These are phyloP conservation scores for Gamsiella multidivaricata DNA, from an alignment of 192 early-diverging fungal genomes.

Conservation along the genomic window DNA sequence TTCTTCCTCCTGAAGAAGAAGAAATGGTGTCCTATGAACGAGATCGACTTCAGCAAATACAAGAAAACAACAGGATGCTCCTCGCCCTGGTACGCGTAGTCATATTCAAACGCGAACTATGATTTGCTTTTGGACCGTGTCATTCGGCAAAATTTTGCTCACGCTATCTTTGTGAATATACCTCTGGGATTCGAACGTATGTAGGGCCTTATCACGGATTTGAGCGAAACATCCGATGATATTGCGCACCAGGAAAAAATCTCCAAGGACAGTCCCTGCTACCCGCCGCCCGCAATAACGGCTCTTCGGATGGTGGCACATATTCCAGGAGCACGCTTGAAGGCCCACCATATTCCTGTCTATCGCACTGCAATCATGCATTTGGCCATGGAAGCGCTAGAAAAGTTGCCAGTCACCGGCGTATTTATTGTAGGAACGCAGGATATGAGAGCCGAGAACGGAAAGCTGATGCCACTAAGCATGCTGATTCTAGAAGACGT, in stretches of 20 bases:
- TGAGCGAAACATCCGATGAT: slow-evolving; percentile 83
- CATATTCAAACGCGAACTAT: background rate
- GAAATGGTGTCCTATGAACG: slow-evolving; percentile 68
- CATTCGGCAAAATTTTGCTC: too few relatives aligned
- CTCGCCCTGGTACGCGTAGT: slow-evolving; percentile 63
- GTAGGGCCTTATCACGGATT: slow-evolving; percentile 80
- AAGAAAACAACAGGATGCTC: slow-evolving; percentile 70
- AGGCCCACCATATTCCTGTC: slow-evolving; percentile 56
- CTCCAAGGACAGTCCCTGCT: slow-evolving; percentile 56
- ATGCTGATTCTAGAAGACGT: slow-evolving; percentile 84
- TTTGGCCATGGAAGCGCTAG: slow-evolving; percentile 66
- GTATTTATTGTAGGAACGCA: slow-evolving; percentile 77
- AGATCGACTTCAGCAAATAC: slow-evolving; percentile 65
- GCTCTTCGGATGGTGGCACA: slow-evolving; percentile 73
- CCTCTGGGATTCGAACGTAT: slow-evolving; percentile 4
- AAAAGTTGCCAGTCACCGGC: slow-evolving; percentile 68
- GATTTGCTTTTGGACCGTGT: too few relatives aligned
- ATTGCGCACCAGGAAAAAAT: slow-evolving; percentile 75
- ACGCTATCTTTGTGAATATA: background rate
- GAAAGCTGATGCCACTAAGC: slow-evolving; percentile 78
- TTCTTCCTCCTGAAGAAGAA: slow-evolving; percentile 47
- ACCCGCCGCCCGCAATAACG: slow-evolving; percentile 59
- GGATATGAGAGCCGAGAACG: slow-evolving; percentile 70
- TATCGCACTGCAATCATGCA: slow-evolving; percentile 75
- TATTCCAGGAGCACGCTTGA: slow-evolving; percentile 60